Percentiles rank a stretch among this genome's conserved stretches.
Conservation (phyloP, 345 rosid species). For the Raphanus sativus region DNA sequence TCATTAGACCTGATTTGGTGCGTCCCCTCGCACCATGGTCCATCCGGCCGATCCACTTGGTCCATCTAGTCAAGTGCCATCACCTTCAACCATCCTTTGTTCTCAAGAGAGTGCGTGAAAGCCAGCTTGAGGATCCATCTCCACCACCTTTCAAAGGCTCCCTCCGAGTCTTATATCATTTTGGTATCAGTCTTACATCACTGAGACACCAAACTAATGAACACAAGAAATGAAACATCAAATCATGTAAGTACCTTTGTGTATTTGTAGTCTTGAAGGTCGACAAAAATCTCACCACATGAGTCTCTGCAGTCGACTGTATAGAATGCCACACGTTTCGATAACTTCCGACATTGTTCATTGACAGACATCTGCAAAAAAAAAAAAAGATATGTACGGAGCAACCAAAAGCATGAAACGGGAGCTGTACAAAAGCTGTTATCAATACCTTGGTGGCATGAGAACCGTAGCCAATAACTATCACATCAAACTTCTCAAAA, state of each 20-base stretch:
- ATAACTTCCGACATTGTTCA: constrained; percentile 68
- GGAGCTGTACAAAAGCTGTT: not conserved
- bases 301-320: constrained; percentile 81
- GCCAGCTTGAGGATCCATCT: no score
- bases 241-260: constrained; percentile 44
- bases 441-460: constrained; percentile 56
- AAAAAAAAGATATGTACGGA: not conserved
- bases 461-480: constrained; percentile 70
- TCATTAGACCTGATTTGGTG: no score
- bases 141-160: no score
- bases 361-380: constrained; percentile 62
- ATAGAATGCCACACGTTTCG: constrained; percentile 80
- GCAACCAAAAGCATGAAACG: not conserved
- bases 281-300: constrained; percentile 88
- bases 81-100: no score
- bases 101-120: no score
- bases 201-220: no score
- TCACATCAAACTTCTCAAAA: constrained; percentile 71
- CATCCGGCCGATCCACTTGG: no score
- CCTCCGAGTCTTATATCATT: no score
- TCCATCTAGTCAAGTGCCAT: no score
- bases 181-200: no score
- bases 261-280: constrained; percentile 67
- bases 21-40: no score
- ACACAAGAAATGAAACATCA: not conserved